These are phyloP conservation scores for Alnus glutinosa DNA, from an alignment of 306 rosid species.

Conservation along the genomic window DNA sequence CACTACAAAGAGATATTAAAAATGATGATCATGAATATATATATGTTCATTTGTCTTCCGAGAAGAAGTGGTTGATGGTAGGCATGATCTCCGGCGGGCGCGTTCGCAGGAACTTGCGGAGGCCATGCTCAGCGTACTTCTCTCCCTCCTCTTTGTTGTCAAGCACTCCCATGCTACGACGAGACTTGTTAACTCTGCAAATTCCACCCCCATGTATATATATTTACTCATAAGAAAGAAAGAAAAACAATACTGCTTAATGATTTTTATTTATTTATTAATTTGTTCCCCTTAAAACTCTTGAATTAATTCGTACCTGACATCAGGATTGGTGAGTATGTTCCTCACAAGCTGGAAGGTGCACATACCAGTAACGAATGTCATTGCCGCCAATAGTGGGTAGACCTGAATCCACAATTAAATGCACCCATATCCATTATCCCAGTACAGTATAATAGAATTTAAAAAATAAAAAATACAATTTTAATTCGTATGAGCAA, in stretches of 20 bases:
- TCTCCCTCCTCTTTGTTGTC: conserved; percentile 85
- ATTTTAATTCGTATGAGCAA: too few relatives aligned
- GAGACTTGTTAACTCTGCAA: conserved; percentile 56
- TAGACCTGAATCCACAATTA: conserved; percentile 47
- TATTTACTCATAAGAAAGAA: background rate
- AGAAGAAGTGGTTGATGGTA: conserved; percentile 67
- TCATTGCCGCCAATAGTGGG: conserved; percentile 84
- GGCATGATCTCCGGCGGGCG: conserved; percentile 86
- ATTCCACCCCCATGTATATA: background rate
- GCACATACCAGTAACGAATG: conserved; percentile 69
- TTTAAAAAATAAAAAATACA: background rate
- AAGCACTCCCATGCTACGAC: conserved; percentile 58
- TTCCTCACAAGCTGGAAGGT: conserved; percentile 70
- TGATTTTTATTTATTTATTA: too few relatives aligned
- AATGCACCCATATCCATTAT: background rate
- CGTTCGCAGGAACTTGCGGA: conserved; percentile 80
- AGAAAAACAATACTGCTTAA: background rate
- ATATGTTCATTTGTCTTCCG: conserved; percentile 42
- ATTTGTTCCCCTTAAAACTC: too few relatives aligned
- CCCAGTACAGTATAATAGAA: background rate
- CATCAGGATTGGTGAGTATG: conserved; percentile 68
- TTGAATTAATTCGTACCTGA: conserved; percentile 44
- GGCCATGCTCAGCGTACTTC: conserved; percentile 63
- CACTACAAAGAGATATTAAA: too few relatives aligned
- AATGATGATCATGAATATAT: too few relatives aligned